A percentile compares a stretch with the other conserved stretches of the same genome.
phyloP scores from a whole-genome alignment of 306 rosid genomes.

The Inga oerstediana region DNA sequence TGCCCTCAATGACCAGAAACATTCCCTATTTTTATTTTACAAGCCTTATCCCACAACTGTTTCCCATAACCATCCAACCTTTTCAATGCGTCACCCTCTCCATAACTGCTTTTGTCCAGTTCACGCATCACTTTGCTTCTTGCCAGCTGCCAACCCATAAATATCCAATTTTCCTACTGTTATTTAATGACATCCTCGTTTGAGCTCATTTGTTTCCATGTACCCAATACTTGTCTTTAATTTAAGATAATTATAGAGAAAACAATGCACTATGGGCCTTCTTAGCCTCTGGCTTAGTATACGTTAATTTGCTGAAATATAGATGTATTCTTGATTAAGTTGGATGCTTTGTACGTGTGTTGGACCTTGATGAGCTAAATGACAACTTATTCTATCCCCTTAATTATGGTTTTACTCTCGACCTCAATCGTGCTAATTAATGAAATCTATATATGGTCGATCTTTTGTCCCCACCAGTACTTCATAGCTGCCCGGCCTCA shows the following conservation, averaged over 20 bases:
- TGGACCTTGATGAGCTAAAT: not conserved
- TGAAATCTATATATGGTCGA: not conserved
- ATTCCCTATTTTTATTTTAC: not conserved
- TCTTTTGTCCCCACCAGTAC: not conserved
- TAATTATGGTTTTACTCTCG: not conserved
- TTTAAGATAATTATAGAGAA: not conserved
- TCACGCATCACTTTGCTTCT: not conserved
- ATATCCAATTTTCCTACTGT: not conserved
- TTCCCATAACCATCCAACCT: slow-evolving; percentile 4
- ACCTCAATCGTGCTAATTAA: not conserved
- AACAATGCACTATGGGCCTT: not conserved
- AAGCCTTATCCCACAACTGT: not conserved
- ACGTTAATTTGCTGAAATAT: not conserved
- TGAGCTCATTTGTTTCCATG: not conserved
- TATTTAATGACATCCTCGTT: not conserved
- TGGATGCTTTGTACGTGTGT: not conserved
- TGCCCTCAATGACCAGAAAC: not conserved
- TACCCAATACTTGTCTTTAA: not conserved
- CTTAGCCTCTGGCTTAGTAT: not conserved
- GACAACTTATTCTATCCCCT: not conserved
- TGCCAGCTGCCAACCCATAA: slow-evolving; percentile 7
- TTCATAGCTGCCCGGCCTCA: not conserved
- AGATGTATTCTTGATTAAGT: not conserved
- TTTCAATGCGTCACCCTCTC: slow-evolving; percentile 5
- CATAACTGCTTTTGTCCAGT: slow-evolving; percentile 8